Evolutionary conservation across 768 basidiomycete species (phyloP).

Genomic region (Boletus rex-veris): DNA sequence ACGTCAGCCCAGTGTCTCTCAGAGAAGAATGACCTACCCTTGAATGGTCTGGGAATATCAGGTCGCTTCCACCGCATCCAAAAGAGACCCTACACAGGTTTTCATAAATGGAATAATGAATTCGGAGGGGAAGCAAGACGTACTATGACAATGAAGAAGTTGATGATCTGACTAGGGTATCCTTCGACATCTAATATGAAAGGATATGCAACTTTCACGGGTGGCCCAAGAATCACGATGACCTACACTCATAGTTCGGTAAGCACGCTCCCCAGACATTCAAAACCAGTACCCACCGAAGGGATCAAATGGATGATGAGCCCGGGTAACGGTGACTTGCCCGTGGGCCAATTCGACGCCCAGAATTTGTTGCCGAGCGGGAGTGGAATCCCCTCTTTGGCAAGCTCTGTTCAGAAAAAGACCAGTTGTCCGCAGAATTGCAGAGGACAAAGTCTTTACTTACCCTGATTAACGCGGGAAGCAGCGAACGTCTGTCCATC

Average conservation of each 20-base stretch:
- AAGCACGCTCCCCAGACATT: neutral
- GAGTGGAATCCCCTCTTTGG: constrained; percentile 60
- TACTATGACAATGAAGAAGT: constrained; percentile 53
- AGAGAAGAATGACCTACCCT: constrained; percentile 30
- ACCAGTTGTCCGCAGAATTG: neutral
- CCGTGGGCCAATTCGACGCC: constrained; percentile 62
- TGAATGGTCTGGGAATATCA: constrained; percentile 48
- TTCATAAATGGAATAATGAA: too few species aligned
- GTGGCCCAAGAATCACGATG: constrained; percentile 55
- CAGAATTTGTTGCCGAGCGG: constrained; percentile 57
- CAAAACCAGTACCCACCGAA: constrained; percentile 33
- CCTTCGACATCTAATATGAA: constrained; percentile 58
- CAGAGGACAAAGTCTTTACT: neutral
- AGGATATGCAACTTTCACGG: constrained; percentile 50
- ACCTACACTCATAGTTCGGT: constrained; percentile 27
- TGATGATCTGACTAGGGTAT: constrained; percentile 51
- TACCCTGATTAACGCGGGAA: constrained; percentile 52
- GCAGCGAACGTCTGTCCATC: constrained; percentile 45
- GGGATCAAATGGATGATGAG: constrained; percentile 54
- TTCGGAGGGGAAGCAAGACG: constrained; percentile 10
- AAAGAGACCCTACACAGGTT: constrained; percentile 43
- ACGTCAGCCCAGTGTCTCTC: neutral
- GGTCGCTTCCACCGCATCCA: constrained; percentile 54
- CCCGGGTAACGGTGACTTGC: constrained; percentile 53
- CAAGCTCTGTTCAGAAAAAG: constrained; percentile 40